A percentile compares a stretch with the other conserved stretches of the same genome.
These are phyloP conservation scores for Sapria himalayana DNA, from an alignment of 345 rosid genomes.

Conservation along the genomic window DNA sequence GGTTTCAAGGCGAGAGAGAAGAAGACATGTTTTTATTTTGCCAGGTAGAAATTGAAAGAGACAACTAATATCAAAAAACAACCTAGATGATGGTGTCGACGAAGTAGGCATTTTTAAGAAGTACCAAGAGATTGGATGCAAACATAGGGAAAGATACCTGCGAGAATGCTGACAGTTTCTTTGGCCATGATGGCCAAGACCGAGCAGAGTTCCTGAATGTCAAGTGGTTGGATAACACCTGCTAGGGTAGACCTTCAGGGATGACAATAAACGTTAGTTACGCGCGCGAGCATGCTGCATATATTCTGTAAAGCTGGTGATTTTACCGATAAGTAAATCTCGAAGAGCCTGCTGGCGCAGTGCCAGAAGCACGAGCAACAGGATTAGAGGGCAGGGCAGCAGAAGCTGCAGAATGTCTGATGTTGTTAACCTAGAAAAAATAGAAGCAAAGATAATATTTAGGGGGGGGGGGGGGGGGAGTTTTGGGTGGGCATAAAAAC, in stretches of 20 bases:
- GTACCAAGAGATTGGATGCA: too few relatives aligned
- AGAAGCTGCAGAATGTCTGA: conserved; percentile 26
- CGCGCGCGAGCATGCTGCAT: conserved; percentile 3
- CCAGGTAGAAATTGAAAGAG: too few relatives aligned
- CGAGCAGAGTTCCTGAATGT: conserved; percentile 87
- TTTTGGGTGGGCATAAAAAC: too few relatives aligned
- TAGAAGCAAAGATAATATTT: too few relatives aligned
- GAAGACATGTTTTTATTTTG: too few relatives aligned
- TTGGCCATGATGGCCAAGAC: conserved; percentile 60
- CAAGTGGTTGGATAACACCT: conserved; percentile 78
- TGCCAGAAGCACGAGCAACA: conserved; percentile 24
- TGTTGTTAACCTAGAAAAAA: conserved; percentile 34
- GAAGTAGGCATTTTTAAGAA: too few relatives aligned
- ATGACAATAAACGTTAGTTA: conserved; percentile 19
- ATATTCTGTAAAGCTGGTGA: conserved; percentile 5
- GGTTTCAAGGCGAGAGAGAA: too few relatives aligned
- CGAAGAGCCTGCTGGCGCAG: conserved; percentile 25
- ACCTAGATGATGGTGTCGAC: too few relatives aligned
- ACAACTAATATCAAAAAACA: too few relatives aligned
- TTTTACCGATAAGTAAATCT: conserved; percentile 68
- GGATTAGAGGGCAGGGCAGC: conserved; percentile 27
- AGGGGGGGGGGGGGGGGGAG: too few relatives aligned
- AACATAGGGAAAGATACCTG: conserved; percentile 46
- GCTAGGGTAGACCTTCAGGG: conserved; percentile 78
- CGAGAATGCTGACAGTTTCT: conserved; percentile 60